Percentiles rank a stretch among this genome's conserved stretches.
phyloP scores from a whole-genome alignment of 2,329 filamentous ascomycete species.

The Dactylellina sp. region DNA sequence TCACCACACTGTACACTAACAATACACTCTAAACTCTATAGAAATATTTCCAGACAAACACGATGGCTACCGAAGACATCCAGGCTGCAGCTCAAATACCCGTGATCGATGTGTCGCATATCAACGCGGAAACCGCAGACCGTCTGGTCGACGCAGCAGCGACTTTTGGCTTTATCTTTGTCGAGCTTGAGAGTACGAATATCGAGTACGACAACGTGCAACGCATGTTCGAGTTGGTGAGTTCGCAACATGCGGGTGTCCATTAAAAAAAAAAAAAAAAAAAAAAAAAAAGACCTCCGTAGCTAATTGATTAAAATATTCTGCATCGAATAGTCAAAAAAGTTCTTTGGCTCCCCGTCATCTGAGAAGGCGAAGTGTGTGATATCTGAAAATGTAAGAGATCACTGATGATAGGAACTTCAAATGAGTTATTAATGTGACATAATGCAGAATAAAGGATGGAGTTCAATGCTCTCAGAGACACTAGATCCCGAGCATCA shows the following conservation, averaged over 20 bases:
- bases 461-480: slow-evolving; percentile 88
- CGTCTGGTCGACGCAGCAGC: slow-evolving; percentile 82
- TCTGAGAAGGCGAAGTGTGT: slow-evolving; percentile 80
- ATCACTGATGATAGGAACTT: slow-evolving; percentile 25
- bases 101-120: slow-evolving; percentile 81
- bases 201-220: slow-evolving; percentile 76
- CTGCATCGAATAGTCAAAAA: slow-evolving; percentile 70
- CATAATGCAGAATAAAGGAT: slow-evolving; percentile 78
- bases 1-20: too few relatives aligned
- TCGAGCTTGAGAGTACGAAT: slow-evolving; percentile 78
- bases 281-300: too few relatives aligned
- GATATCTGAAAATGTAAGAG: slow-evolving; percentile 73
- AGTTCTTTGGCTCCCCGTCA: slow-evolving; percentile 77
- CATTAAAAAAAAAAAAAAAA: too few relatives aligned
- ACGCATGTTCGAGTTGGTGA: slow-evolving; percentile 78
- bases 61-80: slow-evolving; percentile 33
- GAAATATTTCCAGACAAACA: neutral
- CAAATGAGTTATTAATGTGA: neutral
- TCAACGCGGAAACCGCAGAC: slow-evolving; percentile 71
- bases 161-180: slow-evolving; percentile 88
- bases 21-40: too few relatives aligned
- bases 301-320: too few relatives aligned
- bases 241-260: too few relatives aligned
- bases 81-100: slow-evolving; percentile 70
- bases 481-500: slow-evolving; percentile 86